phyloP scores from a whole-genome alignment of 73 alveolate genomes.

The Durusdinium trenchii region DNA sequence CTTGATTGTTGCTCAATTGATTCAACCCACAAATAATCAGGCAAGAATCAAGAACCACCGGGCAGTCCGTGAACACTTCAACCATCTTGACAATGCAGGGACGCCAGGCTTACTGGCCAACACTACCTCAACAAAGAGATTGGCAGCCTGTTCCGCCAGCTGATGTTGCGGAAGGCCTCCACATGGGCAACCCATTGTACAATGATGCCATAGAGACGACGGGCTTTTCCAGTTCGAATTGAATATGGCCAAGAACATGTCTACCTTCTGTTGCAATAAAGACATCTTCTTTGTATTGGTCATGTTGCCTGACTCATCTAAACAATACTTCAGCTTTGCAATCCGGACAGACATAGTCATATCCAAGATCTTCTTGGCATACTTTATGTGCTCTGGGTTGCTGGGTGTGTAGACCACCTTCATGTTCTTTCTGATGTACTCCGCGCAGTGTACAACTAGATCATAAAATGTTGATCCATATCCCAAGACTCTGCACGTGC shows the following conservation, averaged over 20 bases:
- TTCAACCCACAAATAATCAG: too few relatives aligned
- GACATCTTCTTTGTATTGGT: background rate
- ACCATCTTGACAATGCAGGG: slow-evolving; percentile 30
- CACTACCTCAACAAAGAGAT: background rate
- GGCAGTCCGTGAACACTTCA: slow-evolving; percentile 20
- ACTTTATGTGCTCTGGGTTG: background rate
- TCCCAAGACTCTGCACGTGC: background rate
- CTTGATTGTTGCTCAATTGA: too few relatives aligned
- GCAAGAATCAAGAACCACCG: background rate
- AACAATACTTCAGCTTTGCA: background rate
- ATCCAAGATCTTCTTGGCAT: background rate
- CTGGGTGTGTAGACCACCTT: background rate
- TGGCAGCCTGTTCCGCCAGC: background rate
- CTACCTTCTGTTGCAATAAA: background rate
- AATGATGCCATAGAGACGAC: background rate
- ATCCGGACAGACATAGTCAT: background rate
- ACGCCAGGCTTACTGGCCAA: background rate
- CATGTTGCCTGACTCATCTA: background rate
- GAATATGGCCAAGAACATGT: background rate
- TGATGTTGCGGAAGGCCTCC: background rate
- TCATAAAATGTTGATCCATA: slow-evolving; percentile 6
- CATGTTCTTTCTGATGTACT: background rate
- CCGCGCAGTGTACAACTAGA: background rate
- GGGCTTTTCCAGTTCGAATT: background rate
- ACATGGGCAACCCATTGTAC: background rate